Conservation (phyloP, 2,329 filamentous ascomycete species). For the Scedosporium apiospermum region DNA sequence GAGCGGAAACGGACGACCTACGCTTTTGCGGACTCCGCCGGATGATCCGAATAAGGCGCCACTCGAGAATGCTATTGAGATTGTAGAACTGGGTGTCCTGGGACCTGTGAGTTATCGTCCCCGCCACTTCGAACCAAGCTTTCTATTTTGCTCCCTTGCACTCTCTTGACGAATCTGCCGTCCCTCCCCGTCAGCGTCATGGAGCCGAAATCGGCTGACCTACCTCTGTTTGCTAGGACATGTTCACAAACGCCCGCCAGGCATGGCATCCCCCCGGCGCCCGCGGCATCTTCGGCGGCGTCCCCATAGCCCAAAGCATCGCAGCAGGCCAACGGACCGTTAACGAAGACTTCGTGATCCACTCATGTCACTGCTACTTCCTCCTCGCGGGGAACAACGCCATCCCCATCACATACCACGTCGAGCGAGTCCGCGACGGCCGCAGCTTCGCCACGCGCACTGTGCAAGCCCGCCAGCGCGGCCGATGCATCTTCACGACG, state of each 20-base stretch:
- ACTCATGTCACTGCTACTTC: constrained; percentile 99
- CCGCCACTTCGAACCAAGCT: background rate
- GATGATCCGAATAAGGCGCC: constrained; percentile 61
- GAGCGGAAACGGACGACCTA: constrained; percentile 21
- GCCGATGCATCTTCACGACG: constrained; percentile 87
- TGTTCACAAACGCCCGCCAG: constrained; percentile 89
- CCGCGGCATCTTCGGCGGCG: constrained; percentile 86
- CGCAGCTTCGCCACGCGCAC: constrained; percentile 85
- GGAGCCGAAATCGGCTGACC: background rate
- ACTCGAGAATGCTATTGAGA: constrained; percentile 83
- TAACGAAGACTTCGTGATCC: constrained; percentile 67
- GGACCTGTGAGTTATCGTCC: constrained; percentile 49
- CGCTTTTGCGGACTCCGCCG: constrained; percentile 58
- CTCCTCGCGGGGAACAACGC: constrained; percentile 78
- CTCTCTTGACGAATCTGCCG: background rate
- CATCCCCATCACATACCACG: constrained; percentile 87
- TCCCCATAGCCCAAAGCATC: constrained; percentile 86
- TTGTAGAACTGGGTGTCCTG: constrained; percentile 69
- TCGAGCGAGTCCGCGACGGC: constrained; percentile 86
- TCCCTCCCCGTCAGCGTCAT: background rate
- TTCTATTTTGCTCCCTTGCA: constrained; percentile 2
- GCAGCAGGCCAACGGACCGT: constrained; percentile 84
- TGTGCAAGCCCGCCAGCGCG: constrained; percentile 87
- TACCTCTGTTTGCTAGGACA: constrained; percentile 46
- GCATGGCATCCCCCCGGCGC: constrained; percentile 90